Base-by-base conservation (phyloP, 306 rosid genomes). In the Cajanus cajan region DNA sequence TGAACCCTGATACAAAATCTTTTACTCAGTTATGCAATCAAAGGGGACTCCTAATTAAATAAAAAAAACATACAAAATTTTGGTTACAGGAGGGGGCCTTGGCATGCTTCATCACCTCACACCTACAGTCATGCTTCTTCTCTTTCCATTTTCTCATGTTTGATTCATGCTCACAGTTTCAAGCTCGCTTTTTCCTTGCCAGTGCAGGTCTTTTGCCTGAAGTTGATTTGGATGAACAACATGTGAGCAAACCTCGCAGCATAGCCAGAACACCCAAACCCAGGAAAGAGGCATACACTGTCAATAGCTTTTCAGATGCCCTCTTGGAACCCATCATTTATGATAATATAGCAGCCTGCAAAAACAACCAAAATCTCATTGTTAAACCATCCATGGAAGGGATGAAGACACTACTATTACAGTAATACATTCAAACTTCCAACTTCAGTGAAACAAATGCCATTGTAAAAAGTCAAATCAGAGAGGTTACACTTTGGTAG, bases 301-400 rank as follows among this genome's bases (percentile, higher is more conserved):
- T 72, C 78, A 90, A 68, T 37, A 93, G 84, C 80, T 85, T 84
- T 3, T 81, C 87, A 16, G 96, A 90, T 68, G 96, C 91, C 89
- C 80, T 84, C 13, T 81, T 72, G 0, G 96, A 93, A 54, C 76
- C 71, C 31, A 85, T 62, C 84, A 90, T 63, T 68, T 93, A 96
- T 50, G 89, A 88, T 82, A 90, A 41, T 68, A 85, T 45, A 36
- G 91, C 87, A 68, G 71, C 88, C 97, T 90, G 91, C 84, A 85
- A 83, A 58, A 44, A 64, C 31, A 68, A 47, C 77, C 68, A 71
- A 18, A 43, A 48, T 78, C 21, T 36, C 28, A 52, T 41, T 52
- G 70, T 77, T 28, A 54, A 58, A 48, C 58, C 78, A 50, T 21
- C 47, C 7, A 58, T 68, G 16, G 9, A 18, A 44, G 24, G 28